Base-by-base conservation (phyloP, 2,329 filamentous ascomycete species). In the Fusarium sp. region DNA sequence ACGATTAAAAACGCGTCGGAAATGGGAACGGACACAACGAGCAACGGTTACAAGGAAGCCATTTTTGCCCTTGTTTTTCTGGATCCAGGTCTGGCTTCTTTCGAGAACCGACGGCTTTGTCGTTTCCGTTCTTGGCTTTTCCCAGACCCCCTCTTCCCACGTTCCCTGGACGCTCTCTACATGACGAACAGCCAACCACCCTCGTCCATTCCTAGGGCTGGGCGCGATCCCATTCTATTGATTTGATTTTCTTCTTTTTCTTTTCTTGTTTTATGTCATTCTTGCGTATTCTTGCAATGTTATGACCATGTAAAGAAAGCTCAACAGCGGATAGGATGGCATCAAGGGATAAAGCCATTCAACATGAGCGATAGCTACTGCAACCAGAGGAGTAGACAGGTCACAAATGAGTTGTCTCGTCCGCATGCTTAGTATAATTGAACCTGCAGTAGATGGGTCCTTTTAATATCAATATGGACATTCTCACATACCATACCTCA, bases 291-390 rank as follows among this genome's bases (percentile, higher is more conserved):
- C 73, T 58, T 46, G 30, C 43, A 33, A 35, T 58, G 59, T 64
- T 44, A 75, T 60, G 64, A 76, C 50, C 52, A 77, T 68, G 64
- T 37, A 74, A 66, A 63, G 66, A 73, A 69, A 77, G 72, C 74
- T 77, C 75, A 77, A 77, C 67, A 69, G 49, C 64, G 64, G 49
- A 71, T 63, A 59, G 58, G 64, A 77, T 74, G 77, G 73, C 76
- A 74, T 71, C 62, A 60, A 64, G 53, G 61, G 60, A 38, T 64
- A 67, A 73, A 77, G 75, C 68, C 78, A 81, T 81, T 81, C 78
- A 79, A 81, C 80, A 81, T 81, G 80, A 79, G 79, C 80, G 80
- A 79, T 64, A 71, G 69, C 69, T 72, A 73, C 69, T 65, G 58
- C 62, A 49, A 49, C 49, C 49, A 53, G 50, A 62, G 53, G 61